Evolutionary conservation across 768 basidiomycete species (phyloP).

Genomic region (Mycena sanguinolenta): DNA sequence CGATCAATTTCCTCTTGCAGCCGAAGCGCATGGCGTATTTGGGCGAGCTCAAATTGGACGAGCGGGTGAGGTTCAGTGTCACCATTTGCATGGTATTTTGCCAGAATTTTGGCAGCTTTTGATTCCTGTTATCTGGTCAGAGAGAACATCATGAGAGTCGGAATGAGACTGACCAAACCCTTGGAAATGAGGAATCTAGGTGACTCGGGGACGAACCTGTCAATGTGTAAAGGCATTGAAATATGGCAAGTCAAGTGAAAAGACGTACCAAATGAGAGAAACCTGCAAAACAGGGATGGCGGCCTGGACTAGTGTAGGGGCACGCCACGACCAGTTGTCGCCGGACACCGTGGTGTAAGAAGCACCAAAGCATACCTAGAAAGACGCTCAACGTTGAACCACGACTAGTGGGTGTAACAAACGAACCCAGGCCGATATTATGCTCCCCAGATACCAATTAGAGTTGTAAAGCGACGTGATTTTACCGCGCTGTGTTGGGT

Average conservation of each 20-base stretch:
- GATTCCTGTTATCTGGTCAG: conserved; percentile 55
- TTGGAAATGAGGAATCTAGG: conserved; percentile 76
- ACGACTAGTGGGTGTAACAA: not conserved
- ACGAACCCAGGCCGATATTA: conserved; percentile 64
- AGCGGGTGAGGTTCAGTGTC: conserved; percentile 72
- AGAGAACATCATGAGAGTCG: not conserved
- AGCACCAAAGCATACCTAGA: conserved; percentile 58
- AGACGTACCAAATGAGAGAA: conserved; percentile 61
- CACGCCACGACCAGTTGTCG: conserved; percentile 73
- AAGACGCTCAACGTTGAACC: not conserved
- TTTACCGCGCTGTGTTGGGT: conserved; percentile 65
- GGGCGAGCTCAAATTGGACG: conserved; percentile 68
- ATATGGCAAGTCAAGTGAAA: not conserved
- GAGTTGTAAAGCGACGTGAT: conserved; percentile 78
- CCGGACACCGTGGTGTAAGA: conserved; percentile 50
- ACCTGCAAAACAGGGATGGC: conserved; percentile 69
- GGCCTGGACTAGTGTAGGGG: conserved; percentile 75
- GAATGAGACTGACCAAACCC: conserved; percentile 58
- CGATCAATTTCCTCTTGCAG: conserved; percentile 69
- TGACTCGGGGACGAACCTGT: conserved; percentile 76
- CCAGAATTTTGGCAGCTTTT: conserved; percentile 70
- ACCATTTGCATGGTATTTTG: conserved; percentile 80
- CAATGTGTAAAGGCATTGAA: not conserved
- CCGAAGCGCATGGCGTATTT: conserved; percentile 77
- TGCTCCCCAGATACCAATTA: conserved; percentile 82